A percentile compares a stretch with the other conserved stretches of the same genome.
Evolutionary conservation across 2,329 filamentous ascomycete genomes (phyloP).

Genomic region (Botrytis aclada): DNA sequence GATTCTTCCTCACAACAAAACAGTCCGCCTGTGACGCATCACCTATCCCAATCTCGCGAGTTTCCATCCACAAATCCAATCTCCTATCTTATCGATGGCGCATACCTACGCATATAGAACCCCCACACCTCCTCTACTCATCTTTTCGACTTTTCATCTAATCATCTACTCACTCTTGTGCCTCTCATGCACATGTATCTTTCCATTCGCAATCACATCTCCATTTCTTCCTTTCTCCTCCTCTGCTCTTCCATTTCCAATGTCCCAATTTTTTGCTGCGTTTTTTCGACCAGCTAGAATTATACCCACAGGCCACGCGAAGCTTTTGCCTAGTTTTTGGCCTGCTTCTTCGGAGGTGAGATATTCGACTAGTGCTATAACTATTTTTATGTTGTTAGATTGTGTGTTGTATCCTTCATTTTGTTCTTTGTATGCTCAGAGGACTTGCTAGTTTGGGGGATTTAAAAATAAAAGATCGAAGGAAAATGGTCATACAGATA

Average conservation of each 20-base stretch:
- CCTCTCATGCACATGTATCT: slow-evolving; percentile 4
- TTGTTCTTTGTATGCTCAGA: not conserved
- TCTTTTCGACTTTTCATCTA: not conserved
- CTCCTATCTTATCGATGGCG: not conserved
- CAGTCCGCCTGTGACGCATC: not conserved
- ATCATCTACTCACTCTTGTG: not conserved
- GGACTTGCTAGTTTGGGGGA: not conserved
- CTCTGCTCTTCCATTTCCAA: not conserved
- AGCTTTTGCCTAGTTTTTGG: slow-evolving; percentile 29
- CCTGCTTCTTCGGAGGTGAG: slow-evolving; percentile 37
- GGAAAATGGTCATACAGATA: slow-evolving; percentile 30
- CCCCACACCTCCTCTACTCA: not conserved
- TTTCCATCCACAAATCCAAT: not conserved
- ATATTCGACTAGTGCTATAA: slow-evolving; percentile 38
- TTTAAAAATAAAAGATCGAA: not conserved
- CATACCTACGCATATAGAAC: not conserved
- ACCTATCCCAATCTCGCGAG: not conserved
- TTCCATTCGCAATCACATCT: slow-evolving; percentile 11
- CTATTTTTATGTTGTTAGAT: slow-evolving; percentile 21
- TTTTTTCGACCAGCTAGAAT: slow-evolving; percentile 19
- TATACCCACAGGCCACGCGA: slow-evolving; percentile 35
- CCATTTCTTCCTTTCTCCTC: not conserved
- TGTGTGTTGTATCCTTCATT: not conserved
- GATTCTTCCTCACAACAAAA: not conserved
- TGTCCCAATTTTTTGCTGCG: not conserved